These are phyloP conservation scores for Apiospora koreana DNA, from an alignment of 2,329 filamentous ascomycete species.

Conservation along the genomic window DNA sequence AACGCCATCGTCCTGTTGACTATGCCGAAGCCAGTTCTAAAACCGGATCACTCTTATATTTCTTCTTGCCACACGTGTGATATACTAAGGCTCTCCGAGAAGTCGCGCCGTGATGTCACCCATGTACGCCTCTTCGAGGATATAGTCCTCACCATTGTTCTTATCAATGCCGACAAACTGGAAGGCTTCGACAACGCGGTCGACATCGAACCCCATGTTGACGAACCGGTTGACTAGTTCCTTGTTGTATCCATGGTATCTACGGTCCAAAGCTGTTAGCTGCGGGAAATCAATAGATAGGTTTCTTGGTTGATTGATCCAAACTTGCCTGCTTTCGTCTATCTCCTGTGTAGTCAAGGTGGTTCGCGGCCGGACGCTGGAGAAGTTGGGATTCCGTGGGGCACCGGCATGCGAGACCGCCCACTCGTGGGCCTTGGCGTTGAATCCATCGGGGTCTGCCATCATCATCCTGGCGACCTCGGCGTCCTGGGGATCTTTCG, in stretches of 20 bases:
- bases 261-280: conserved; percentile 33
- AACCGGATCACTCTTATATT: no score
- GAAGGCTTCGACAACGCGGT: conserved; percentile 84
- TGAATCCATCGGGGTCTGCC: conserved; percentile 75
- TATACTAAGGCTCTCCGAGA: conserved; percentile 64
- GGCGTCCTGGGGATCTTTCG: conserved; percentile 94
- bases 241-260: conserved; percentile 86
- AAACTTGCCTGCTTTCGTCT: conserved; percentile 42
- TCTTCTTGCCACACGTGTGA: no score
- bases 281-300: not conserved
- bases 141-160: conserved; percentile 76
- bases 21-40: not conserved
- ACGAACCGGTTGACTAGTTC: conserved; percentile 81
- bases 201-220: conserved; percentile 88
- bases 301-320: conserved; percentile 35
- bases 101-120: conserved; percentile 85
- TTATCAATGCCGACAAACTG: conserved; percentile 78
- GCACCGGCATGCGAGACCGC: conserved; percentile 82
- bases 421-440: conserved; percentile 85
- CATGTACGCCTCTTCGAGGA: conserved; percentile 87
- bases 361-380: conserved; percentile 24
- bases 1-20: not conserved
- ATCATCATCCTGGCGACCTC: conserved; percentile 92
- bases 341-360: conserved; percentile 50
- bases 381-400: conserved; percentile 43